A percentile compares a stretch with the other conserved stretches of the same genome.
Evolutionary conservation across 2,329 filamentous ascomycete genomes (phyloP).

Genomic region (Paraphoma chrysanthemicola): DNA sequence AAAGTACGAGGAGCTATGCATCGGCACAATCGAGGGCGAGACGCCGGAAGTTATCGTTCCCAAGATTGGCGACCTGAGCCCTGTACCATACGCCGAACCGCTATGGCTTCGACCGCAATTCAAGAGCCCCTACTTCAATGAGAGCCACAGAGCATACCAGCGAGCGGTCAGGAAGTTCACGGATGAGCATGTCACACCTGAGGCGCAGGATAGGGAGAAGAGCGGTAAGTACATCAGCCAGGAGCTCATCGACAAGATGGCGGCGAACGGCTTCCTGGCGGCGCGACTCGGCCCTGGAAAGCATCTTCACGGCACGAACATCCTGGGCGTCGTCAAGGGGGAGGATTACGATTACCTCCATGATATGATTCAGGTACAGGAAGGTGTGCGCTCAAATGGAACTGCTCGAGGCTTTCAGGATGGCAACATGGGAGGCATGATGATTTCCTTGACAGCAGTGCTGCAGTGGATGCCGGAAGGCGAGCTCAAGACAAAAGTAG

Average conservation of each 20-base stretch:
- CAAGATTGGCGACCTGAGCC: slow-evolving; percentile 73
- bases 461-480: slow-evolving; percentile 77
- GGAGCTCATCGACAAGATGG: slow-evolving; percentile 79
- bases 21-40: slow-evolving; percentile 79
- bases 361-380: slow-evolving; percentile 78
- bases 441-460: slow-evolving; percentile 79
- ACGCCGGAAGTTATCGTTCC: slow-evolving; percentile 75
- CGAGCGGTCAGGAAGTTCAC: slow-evolving; percentile 75
- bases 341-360: slow-evolving; percentile 90
- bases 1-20: slow-evolving; percentile 76
- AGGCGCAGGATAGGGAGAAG: slow-evolving; percentile 77
- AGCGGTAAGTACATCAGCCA: slow-evolving; percentile 73
- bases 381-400: slow-evolving; percentile 72
- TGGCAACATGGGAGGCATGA: slow-evolving; percentile 87
- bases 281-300: slow-evolving; percentile 86
- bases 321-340: slow-evolving; percentile 74
- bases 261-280: slow-evolving; percentile 74
- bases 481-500: slow-evolving; percentile 69
- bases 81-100: slow-evolving; percentile 84
- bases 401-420: slow-evolving; percentile 85
- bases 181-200: slow-evolving; percentile 73
- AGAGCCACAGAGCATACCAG: slow-evolving; percentile 73
- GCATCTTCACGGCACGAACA: slow-evolving; percentile 74
- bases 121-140: slow-evolving; percentile 81
- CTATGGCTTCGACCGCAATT: slow-evolving; percentile 81